A percentile compares a stretch with the other conserved stretches of the same genome.
Evolutionary conservation across 2,329 filamentous ascomycete species (phyloP).

Genomic region (Penicillium capsulatum): DNA sequence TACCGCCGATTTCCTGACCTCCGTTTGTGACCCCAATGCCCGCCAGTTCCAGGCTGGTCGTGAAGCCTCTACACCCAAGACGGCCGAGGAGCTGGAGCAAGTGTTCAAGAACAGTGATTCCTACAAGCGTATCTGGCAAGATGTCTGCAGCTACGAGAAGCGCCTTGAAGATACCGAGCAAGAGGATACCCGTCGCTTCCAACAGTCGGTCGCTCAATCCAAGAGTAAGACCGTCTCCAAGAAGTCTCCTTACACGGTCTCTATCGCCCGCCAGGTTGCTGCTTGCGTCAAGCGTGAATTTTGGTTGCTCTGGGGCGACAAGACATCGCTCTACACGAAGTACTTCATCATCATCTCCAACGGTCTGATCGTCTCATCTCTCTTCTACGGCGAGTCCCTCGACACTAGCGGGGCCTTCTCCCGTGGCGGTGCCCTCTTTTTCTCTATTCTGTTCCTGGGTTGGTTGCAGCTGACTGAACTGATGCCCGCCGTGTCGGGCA

Average conservation of each 20-base stretch:
- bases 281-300: constrained; percentile 64
- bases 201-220: constrained; percentile 58
- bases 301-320: constrained; percentile 73
- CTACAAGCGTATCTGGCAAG: constrained; percentile 58
- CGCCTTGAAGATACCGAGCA: constrained; percentile 55
- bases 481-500: constrained; percentile 69
- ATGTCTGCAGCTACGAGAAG: constrained; percentile 59
- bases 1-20: constrained; percentile 73
- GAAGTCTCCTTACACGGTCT: constrained; percentile 72
- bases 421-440: constrained; percentile 61
- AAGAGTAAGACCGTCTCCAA: constrained; percentile 64
- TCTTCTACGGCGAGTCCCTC: constrained; percentile 66
- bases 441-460: constrained; percentile 62
- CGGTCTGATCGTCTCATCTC: constrained; percentile 68
- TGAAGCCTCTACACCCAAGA: constrained; percentile 64
- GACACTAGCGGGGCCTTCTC: constrained; percentile 60
- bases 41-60: constrained; percentile 63
- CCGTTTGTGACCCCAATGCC: constrained; percentile 68
- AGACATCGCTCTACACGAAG: constrained; percentile 70
- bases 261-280: constrained; percentile 64
- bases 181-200: constrained; percentile 61
- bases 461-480: constrained; percentile 75
- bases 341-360: constrained; percentile 73
- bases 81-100: constrained; percentile 62
- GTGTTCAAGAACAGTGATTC: constrained; percentile 62